Percentiles rank a stretch among this genome's conserved stretches.
phyloP scores from a whole-genome alignment of 441 rosid genomes.

The Populus hybrid region DNA sequence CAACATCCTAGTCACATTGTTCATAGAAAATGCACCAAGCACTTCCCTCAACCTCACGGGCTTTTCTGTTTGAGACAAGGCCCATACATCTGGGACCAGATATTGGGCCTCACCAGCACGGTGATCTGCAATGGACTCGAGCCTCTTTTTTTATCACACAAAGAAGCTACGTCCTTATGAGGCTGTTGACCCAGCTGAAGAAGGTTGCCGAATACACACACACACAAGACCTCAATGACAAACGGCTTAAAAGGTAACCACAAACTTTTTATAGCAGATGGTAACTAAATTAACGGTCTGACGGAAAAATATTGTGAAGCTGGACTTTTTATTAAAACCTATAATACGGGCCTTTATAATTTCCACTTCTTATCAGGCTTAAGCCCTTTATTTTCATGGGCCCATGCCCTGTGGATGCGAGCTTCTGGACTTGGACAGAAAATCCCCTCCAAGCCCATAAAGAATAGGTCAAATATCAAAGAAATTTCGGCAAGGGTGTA shows the following conservation, averaged over 20 bases:
- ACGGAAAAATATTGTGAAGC: too few species aligned
- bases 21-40: constrained; percentile 82
- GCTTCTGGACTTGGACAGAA: too few species aligned
- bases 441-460: too few species aligned
- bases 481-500: too few species aligned
- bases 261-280: too few species aligned
- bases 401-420: too few species aligned
- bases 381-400: too few species aligned
- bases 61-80: constrained; percentile 24
- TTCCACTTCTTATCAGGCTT: too few species aligned
- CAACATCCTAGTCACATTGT: constrained; percentile 86
- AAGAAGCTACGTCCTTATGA: constrained; percentile 62
- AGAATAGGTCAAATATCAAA: too few species aligned
- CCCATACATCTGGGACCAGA: constrained; percentile 40
- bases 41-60: constrained; percentile 64
- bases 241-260: neutral
- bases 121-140: constrained; percentile 44
- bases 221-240: neutral
- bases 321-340: too few species aligned
- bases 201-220: constrained; percentile 52
- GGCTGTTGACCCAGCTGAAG: constrained; percentile 69
- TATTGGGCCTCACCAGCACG: constrained; percentile 50
- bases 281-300: too few species aligned
- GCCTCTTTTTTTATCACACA: constrained; percentile 52
- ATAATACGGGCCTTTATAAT: too few species aligned